Evolutionary conservation across 2,329 filamentous ascomycete species (phyloP), one percentile per base, ranked within the genome.

Genomic region (Cadophora sp.): DNA sequence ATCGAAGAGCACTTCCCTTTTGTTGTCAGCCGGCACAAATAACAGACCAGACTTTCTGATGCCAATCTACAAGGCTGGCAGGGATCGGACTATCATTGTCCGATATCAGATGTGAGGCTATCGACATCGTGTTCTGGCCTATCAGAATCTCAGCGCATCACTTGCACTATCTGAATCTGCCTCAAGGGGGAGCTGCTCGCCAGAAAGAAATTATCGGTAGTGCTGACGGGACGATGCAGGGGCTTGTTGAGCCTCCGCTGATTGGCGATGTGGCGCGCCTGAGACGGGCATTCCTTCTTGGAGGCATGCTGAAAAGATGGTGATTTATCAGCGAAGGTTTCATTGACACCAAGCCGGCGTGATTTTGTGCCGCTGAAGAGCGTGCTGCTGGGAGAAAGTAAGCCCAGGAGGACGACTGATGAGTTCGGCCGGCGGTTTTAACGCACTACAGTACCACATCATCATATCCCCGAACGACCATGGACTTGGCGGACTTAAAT

Each of bases 161-260:
- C 24, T 41, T 41, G 36, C 11, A 27, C 20, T 18, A 16, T 56
- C 30, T 39, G 53, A 39, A 18, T 39, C 55, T 41, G 55, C n/a
- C n/a, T 39, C 47, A 50, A 22, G n/a, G 20, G 47, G 22, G n/a
- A 11, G 22, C 48, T 16, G 33, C 33, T 58, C 55, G 36, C 33
- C 33, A 24, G n/a, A 18, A 41, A 14, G 20, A 41, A 53, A 53
- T 53, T 53, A 13, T 14, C 16, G 36, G 16, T 58, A 33, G 50
- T 30, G 59, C 58, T 58, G 59, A 60, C 60, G 50, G 24, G 39
- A 48, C 7, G 27, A n/a, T 22, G 36, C 24, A 47, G 47, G 22
- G 30, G 47, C 59, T 53, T 39, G 24, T 65, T 65, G 56, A 66
- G 64, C 64, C 64, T 66, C 64, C 24, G 22, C 13, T 45, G 27